Base-by-base conservation (phyloP, 1,284 basidiomycete species). In the Ustilago esculenta region DNA sequence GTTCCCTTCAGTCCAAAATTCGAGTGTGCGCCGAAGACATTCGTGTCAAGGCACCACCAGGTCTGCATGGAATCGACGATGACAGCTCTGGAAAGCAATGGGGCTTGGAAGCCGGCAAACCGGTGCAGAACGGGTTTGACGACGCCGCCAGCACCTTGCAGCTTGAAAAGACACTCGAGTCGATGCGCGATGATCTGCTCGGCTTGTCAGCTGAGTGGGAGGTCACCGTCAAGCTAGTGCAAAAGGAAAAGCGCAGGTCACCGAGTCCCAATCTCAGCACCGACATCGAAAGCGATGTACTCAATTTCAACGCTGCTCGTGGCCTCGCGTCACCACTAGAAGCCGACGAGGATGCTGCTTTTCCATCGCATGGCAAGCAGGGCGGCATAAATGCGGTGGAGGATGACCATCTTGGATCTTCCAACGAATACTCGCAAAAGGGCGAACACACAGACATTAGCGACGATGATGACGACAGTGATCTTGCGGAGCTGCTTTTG, bases 1-100 rank as follows among this genome's bases (percentile, higher is more conserved):
- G 80, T 15, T 69, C 79, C n/a, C 45, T 81, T 24, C 80, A 81
- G 53, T 71, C 75, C 54, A 81, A 81, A 65, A 67, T 81, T 30
- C 63, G 71, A 27, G 74, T 75, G 15, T 80, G 77, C 45, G 61
- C 61, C 11, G 79, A 79, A 39, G 80, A 81, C 25, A 50, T 77
- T 4, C 37, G 36, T 5, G 43, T 81, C 46, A 61, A 53, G 14
- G 37, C 53, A 1, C 61, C 70, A 10, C 32, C 65, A 0, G 35
- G 52, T 10, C 53, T 81, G 45, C 79, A 81, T 39, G 80, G 80
- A 39, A 14, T 48, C 15, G 47, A 49, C 15, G 39, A 53, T 11
- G 46, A 27, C 3, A 5, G 12, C 33, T 18, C 39, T n/a, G 10
- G 18, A 9, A 17, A n/a, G n/a, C n/a, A n/a, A n/a, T n/a, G n/a